These are phyloP conservation scores for Arxiozyma heterogenica DNA, from an alignment of 1,139 yeast genomes.

Conservation along the genomic window DNA sequence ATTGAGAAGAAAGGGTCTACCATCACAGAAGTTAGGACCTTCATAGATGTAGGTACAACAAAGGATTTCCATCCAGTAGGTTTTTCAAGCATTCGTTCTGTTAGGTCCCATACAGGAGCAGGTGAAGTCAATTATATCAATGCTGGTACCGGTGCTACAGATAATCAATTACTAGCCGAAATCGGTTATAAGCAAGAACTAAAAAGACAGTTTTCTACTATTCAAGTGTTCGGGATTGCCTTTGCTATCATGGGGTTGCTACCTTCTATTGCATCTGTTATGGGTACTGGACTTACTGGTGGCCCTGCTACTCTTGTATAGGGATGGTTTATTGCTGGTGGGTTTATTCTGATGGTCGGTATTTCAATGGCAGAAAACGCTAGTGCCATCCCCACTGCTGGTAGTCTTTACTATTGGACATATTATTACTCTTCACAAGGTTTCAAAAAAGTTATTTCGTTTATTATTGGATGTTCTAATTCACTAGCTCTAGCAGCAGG, in stretches of 20 bases:
- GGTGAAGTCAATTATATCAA: slow-evolving; percentile 21
- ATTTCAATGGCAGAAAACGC: slow-evolving; percentile 57
- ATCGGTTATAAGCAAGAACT: slow-evolving; percentile 47
- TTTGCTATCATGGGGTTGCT: slow-evolving; percentile 46
- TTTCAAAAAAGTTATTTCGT: slow-evolving; percentile 38
- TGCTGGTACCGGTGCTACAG: slow-evolving; percentile 22
- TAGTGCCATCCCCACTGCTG: slow-evolving; percentile 60
- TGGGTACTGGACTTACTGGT: slow-evolving; percentile 37
- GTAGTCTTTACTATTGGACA: slow-evolving; percentile 61
- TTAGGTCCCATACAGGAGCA: slow-evolving; percentile 15
- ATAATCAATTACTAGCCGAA: slow-evolving; percentile 43
- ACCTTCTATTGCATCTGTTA: slow-evolving; percentile 40
- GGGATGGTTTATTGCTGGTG: slow-evolving; percentile 61
- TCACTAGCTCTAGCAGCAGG: slow-evolving; percentile 51
- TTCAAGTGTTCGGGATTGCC: slow-evolving; percentile 44
- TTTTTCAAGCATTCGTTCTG: slow-evolving; percentile 5
- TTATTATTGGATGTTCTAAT: slow-evolving; percentile 51
- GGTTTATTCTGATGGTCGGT: slow-evolving; percentile 51
- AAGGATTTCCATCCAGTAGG: no score
- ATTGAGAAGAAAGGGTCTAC: no score
- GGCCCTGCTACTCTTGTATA: slow-evolving; percentile 57
- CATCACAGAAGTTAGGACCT: no score
- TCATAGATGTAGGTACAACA: no score
- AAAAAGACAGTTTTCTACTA: slow-evolving; percentile 38
- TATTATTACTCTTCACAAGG: slow-evolving; percentile 44